These are phyloP conservation scores for Saccharomycopsis hybrid DNA, from an alignment of 1,139 yeast species.

Conservation along the genomic window DNA sequence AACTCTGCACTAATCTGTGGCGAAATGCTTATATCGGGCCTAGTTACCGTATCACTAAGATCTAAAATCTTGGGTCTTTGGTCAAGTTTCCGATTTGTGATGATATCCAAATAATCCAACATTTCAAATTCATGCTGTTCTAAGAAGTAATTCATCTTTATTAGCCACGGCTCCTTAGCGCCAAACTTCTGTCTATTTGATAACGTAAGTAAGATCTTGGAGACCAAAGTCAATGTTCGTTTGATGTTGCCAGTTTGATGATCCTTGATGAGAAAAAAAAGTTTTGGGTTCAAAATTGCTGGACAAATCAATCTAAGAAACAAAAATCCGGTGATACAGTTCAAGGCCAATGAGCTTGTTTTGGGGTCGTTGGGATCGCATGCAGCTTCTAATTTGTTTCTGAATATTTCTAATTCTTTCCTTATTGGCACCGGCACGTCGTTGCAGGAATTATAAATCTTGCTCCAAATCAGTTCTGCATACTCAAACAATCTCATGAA, in stretches of 20 bases:
- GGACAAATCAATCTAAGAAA: constrained; percentile 88
- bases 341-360: constrained; percentile 39
- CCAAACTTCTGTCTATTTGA: constrained; percentile 74
- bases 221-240: constrained; percentile 70
- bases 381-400: constrained; percentile 52
- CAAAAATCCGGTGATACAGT: constrained; percentile 76
- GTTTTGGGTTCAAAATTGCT: constrained; percentile 80
- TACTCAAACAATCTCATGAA: constrained; percentile 47
- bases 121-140: constrained; percentile 52
- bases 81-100: constrained; percentile 66
- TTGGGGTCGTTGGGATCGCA: constrained; percentile 52
- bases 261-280: constrained; percentile 63
- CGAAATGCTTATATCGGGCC: constrained; percentile 32
- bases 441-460: constrained; percentile 60
- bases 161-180: constrained; percentile 77
- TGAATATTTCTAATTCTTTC: constrained; percentile 48
- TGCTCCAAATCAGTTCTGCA: constrained; percentile 64
- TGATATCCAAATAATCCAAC: constrained; percentile 59
- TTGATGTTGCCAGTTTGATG: constrained; percentile 70
- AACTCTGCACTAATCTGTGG: constrained; percentile 46
- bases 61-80: constrained; percentile 54
- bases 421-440: constrained; percentile 72
- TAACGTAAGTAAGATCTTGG: constrained; percentile 75
- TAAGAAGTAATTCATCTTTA: constrained; percentile 63
- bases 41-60: constrained; percentile 48